Evolutionary conservation across 768 basidiomycete species (phyloP).

Genomic region (Rhodotorula taiwanensis): DNA sequence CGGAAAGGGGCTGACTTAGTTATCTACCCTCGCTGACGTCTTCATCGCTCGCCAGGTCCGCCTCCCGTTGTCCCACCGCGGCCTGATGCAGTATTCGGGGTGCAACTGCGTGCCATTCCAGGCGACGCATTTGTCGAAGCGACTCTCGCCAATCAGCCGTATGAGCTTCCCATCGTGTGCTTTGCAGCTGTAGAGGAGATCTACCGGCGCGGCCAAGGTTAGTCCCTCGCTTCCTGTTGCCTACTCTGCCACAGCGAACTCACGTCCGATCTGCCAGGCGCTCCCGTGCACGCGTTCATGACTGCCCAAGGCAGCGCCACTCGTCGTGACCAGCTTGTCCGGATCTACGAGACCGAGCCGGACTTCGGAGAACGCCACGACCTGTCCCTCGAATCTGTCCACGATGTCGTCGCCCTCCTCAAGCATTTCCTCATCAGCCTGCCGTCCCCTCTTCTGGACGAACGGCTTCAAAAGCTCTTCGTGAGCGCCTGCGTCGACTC

Average conservation of each 20-base stretch:
- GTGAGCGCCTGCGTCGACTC: conserved; percentile 49
- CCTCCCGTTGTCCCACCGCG: no score
- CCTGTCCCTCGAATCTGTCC: conserved; percentile 45
- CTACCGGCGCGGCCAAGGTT: conserved; percentile 47
- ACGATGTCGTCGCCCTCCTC: conserved; percentile 51
- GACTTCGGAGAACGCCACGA: conserved; percentile 40
- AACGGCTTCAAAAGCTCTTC: conserved; percentile 48
- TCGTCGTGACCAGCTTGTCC: conserved; percentile 48
- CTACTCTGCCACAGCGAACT: no score
- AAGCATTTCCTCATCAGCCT: conserved; percentile 52
- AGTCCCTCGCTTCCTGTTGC: conserved; percentile 38
- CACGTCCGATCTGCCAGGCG: no score
- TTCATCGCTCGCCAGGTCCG: no score
- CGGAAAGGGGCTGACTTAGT: no score
- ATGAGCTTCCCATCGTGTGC: conserved; percentile 36
- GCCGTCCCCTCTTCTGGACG: conserved; percentile 51
- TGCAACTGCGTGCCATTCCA: conserved; percentile 15
- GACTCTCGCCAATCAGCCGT: conserved; percentile 30
- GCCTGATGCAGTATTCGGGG: conserved; percentile 30
- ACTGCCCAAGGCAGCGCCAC: conserved; percentile 45
- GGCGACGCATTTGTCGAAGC: conserved; percentile 31
- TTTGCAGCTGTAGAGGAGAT: conserved; percentile 48
- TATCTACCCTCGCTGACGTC: no score
- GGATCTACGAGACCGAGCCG: conserved; percentile 46
- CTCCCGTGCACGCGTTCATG: no score